Percentiles rank a stretch among this genome's conserved stretches.
Conservation (phyloP, 805 yeast species). For the Metschnikowia henanensis region DNA sequence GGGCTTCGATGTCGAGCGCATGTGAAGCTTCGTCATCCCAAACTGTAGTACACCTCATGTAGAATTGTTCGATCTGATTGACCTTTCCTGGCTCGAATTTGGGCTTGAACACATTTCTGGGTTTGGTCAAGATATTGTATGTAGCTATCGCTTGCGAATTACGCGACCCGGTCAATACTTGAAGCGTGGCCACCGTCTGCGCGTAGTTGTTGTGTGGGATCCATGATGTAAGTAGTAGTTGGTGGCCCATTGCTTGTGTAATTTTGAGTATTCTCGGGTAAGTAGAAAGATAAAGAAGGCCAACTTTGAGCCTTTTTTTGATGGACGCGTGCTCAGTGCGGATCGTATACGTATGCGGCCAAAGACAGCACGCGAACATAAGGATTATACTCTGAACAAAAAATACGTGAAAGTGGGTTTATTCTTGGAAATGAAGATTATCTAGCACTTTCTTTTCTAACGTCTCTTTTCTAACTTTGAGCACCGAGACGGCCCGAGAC, state of each 20-base stretch:
- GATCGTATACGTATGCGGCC: no score
- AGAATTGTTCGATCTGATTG: slow-evolving; percentile 56
- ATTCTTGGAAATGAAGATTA: no score
- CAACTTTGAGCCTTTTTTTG: no score
- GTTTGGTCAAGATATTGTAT: slow-evolving; percentile 50
- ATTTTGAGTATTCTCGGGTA: no score
- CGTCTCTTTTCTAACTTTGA: no score
- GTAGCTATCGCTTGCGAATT: slow-evolving; percentile 45
- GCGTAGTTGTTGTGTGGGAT: slow-evolving; percentile 42
- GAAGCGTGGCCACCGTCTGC: slow-evolving; percentile 47
- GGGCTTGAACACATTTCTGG: slow-evolving; percentile 52
- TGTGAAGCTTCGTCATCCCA: slow-evolving; percentile 39
- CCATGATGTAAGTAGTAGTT: slow-evolving; percentile 47
- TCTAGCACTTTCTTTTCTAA: no score
- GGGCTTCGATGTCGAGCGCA: slow-evolving; percentile 26
- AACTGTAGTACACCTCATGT: slow-evolving; percentile 47
- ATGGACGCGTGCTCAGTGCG: no score
- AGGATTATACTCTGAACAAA: no score
- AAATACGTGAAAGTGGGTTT: no score
- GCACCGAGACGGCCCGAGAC: no score
- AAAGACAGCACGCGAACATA: no score
- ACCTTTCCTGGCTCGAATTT: slow-evolving; percentile 55
- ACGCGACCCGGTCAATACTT: slow-evolving; percentile 51
- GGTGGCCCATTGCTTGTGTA: slow-evolving; percentile 46
- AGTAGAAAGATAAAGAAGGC: no score